Conservation (phyloP, 495 filamentous ascomycete species). For the Choiromyces venosus region DNA sequence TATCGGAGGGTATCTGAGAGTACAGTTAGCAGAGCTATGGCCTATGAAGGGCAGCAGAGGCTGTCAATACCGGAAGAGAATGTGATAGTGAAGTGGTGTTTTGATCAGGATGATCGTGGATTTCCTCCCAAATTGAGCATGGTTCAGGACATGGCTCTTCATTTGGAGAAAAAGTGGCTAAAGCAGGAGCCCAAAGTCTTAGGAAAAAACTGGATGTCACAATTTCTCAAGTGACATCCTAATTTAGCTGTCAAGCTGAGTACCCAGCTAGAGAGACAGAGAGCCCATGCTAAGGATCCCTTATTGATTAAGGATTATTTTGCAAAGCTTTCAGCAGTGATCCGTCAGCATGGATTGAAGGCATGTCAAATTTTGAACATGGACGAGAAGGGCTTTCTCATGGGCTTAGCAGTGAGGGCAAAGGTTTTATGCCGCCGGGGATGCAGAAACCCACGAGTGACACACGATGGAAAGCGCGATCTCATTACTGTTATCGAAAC, state of each 20-base stretch:
- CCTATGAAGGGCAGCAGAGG: too few relatives aligned
- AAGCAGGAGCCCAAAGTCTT: neutral
- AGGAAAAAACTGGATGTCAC: constrained; percentile 6
- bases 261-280: constrained; percentile 3
- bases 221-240: constrained; percentile 10
- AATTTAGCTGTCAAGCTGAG: constrained; percentile 3
- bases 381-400: constrained; percentile 12
- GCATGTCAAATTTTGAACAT: constrained; percentile 8
- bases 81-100: constrained; percentile 13
- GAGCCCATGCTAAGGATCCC: constrained; percentile 6
- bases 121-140: neutral
- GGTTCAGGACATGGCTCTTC: constrained; percentile 1
- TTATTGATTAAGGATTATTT: constrained; percentile 2
- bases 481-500: constrained; percentile 17
- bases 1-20: too few relatives aligned
- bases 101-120: constrained; percentile 4
- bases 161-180: neutral
- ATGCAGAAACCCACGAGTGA: constrained; percentile 6
- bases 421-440: constrained; percentile 5
- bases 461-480: constrained; percentile 11
- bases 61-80: too few relatives aligned
- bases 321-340: neutral
- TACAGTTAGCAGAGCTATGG: too few relatives aligned
- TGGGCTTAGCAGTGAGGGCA: neutral
- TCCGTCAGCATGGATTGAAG: neutral